Percentiles rank a stretch among this genome's conserved stretches.
These are phyloP conservation scores for Flaveria ramosissima DNA, from an alignment of 129 eudicot genomes.

Conservation along the genomic window DNA sequence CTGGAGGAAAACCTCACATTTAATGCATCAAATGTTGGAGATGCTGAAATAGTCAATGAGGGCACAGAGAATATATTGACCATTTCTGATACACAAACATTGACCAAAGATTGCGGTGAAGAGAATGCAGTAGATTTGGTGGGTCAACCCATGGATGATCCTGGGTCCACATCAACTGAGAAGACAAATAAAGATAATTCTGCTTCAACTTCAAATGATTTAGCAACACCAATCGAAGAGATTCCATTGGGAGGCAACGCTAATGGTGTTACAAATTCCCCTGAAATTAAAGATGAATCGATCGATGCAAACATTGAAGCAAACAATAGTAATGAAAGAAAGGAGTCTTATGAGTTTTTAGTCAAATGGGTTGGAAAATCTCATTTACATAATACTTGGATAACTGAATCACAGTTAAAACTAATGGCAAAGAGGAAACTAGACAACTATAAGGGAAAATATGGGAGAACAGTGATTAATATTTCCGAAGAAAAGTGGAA, in stretches of 20 bases:
- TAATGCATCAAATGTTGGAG: constrained; percentile 35
- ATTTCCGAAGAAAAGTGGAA: constrained; percentile 82
- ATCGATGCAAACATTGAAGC: constrained; percentile 17
- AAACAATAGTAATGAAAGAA: constrained; percentile 19
- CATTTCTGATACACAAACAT: constrained; percentile 27
- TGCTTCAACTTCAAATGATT: constrained; percentile 17
- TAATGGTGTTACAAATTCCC: constrained; percentile 19
- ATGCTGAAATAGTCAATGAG: constrained; percentile 26
- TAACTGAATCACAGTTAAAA: constrained; percentile 74
- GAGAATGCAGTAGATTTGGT: constrained; percentile 34
- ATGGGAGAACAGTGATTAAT: constrained; percentile 66
- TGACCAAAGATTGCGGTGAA: constrained; percentile 41
- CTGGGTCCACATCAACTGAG: constrained; percentile 14
- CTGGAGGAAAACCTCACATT: constrained; percentile 31
- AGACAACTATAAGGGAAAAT: constrained; percentile 76
- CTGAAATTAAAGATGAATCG: constrained; percentile 30
- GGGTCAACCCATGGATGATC: constrained; percentile 26
- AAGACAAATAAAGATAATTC: constrained; percentile 36
- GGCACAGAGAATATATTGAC: constrained; percentile 25
- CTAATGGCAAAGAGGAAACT: constrained; percentile 74
- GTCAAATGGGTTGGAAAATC: constrained; percentile 98
- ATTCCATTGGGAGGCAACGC: constrained; percentile 16
- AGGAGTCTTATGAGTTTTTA: constrained; percentile 61
- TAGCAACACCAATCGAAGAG: constrained; percentile 26
- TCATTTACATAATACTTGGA: constrained; percentile 83